Evolutionary conservation across 345 rosid species (phyloP).

Genomic region (Syzygium grande): DNA sequence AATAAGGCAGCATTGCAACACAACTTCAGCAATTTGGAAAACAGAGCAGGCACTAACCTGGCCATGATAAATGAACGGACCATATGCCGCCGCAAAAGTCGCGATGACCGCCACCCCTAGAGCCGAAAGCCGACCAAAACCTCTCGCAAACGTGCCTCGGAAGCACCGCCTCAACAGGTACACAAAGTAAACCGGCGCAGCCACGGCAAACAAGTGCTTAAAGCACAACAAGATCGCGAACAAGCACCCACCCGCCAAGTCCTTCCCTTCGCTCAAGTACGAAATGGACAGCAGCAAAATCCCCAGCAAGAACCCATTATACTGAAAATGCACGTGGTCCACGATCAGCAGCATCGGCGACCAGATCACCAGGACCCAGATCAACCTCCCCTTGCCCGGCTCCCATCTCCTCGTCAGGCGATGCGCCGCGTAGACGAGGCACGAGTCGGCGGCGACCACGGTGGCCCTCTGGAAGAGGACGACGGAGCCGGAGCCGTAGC

Average conservation of each 20-base stretch:
- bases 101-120: slow-evolving; percentile 60
- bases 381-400: slow-evolving; percentile 25
- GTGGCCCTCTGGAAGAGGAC: slow-evolving; percentile 60
- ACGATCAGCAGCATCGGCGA: slow-evolving; percentile 80
- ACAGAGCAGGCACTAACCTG: slow-evolving; percentile 39
- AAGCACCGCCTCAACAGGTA: slow-evolving; percentile 77
- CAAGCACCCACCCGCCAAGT: slow-evolving; percentile 71
- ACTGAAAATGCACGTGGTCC: slow-evolving; percentile 92
- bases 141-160: slow-evolving; percentile 31
- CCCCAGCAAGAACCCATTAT: slow-evolving; percentile 84
- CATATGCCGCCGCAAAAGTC: slow-evolving; percentile 64
- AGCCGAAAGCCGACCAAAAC: slow-evolving; percentile 37
- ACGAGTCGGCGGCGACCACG: slow-evolving; percentile 67
- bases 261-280: slow-evolving; percentile 65
- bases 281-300: slow-evolving; percentile 74
- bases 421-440: slow-evolving; percentile 46
- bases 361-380: slow-evolving; percentile 67
- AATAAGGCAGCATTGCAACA: not conserved
- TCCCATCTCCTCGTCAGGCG: slow-evolving; percentile 33
- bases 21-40: not conserved
- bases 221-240: slow-evolving; percentile 78
- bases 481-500: slow-evolving; percentile 40
- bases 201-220: slow-evolving; percentile 90
- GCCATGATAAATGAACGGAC: slow-evolving; percentile 66
- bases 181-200: slow-evolving; percentile 88